These are phyloP conservation scores for Xerocomellus chrysenteron DNA, from an alignment of 768 basidiomycete genomes.

Conservation along the genomic window DNA sequence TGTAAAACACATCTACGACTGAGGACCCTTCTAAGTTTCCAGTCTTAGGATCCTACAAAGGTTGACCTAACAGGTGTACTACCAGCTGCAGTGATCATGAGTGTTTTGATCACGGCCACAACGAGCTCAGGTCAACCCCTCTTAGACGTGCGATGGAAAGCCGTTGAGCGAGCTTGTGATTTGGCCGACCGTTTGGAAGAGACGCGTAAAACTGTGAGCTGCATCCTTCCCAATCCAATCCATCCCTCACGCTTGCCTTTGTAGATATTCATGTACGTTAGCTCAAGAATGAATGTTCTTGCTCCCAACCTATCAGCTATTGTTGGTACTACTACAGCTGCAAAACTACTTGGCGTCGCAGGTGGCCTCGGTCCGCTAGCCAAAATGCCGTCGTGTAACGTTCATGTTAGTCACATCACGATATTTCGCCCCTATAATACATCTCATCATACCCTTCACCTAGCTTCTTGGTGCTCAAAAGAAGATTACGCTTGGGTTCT, in stretches of 20 bases:
- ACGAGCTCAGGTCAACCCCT: conserved; percentile 81
- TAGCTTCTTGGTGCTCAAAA: conserved; percentile 93
- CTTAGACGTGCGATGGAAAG: conserved; percentile 67
- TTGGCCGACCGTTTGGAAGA: conserved; percentile 87
- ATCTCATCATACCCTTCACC: not conserved
- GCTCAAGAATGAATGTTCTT: conserved; percentile 97
- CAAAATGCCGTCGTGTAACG: conserved; percentile 95
- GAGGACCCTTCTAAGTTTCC: not conserved
- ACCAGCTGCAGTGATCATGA: conserved; percentile 90
- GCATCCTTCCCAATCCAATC: not conserved
- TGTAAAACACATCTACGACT: conserved; percentile 12
- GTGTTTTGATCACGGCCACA: conserved; percentile 92
- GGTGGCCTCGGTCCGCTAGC: conserved; percentile 88
- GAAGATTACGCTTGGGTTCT: conserved; percentile 92
- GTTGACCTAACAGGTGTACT: conserved; percentile 77
- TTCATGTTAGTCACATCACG: conserved; percentile 62
- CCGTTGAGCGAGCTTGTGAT: conserved; percentile 83
- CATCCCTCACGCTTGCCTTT: conserved; percentile 2
- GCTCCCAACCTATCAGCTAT: conserved; percentile 98
- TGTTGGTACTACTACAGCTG: conserved; percentile 97
- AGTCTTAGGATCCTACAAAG: conserved; percentile 76
- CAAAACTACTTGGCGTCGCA: conserved; percentile 95
- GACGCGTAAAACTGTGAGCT: conserved; percentile 76
- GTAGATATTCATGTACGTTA: conserved; percentile 98
- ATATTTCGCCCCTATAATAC: not conserved